Evolutionary conservation across 139 green algal species (phyloP), one percentile per base, ranked within the genome.

Genomic region (Haematococcus lacustris): DNA sequence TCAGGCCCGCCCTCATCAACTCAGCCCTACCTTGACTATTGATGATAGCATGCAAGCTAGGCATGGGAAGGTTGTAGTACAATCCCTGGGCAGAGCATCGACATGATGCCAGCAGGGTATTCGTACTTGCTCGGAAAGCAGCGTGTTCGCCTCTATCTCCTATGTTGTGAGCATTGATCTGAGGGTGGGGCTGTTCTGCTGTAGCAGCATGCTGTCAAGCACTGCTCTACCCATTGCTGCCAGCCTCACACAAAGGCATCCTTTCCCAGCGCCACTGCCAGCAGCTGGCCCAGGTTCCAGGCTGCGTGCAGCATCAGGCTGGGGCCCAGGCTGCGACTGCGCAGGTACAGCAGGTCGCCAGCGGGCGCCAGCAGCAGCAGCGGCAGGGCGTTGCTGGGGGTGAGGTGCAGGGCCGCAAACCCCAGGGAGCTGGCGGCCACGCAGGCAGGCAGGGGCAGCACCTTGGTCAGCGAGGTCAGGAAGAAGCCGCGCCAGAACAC

Each of bases 401-500:
- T 77, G 28, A 81, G 66, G 40, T 87, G 82, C 38, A 87, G 71
- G 23, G 32, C 47, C 25, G 78, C 82, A 73, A 87, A 87, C 33
- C 35, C 57, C 9, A 60, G 2, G 23, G 78, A 80, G 64, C 72
- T 81, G 63, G 79, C 13, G 1, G 73, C 78, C 9, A 87, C 68
- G 66, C 76, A 78, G 23, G 66, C 71, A 38, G 75, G 73, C 37
- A 80, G 71, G 2, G 82, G 78, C 35, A 84, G 71, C 38, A 87
- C 82, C 28, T 73, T 73, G 0, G 78, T 82, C 21, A 85, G 63
- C 3, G 82, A 81, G 2, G 78, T 74, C 32, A 87, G 67, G 71
- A 87, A 83, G 73, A 87, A 87, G 37, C 82, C 78, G 30, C 82
- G 73, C 82, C 82, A 87, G 38, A 87, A 87, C 0, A 73, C 70